phyloP scores from a whole-genome alignment of 2,329 filamentous ascomycete genomes.

The Hypocreales sp. region DNA sequence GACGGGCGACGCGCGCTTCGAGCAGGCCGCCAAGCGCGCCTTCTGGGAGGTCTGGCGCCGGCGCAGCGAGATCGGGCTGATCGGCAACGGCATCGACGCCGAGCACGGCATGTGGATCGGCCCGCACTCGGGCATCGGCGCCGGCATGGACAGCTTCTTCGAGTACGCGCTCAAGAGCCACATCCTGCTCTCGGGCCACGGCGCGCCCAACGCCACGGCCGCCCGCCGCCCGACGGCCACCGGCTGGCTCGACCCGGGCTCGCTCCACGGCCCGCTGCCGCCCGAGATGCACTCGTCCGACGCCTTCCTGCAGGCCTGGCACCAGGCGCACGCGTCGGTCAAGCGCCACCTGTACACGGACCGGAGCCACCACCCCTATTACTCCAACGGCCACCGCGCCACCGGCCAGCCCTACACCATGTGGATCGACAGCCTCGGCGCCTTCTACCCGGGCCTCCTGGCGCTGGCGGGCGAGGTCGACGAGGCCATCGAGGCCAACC shows the following conservation, averaged over 20 bases:
- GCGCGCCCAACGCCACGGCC: constrained; percentile 31
- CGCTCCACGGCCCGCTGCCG: constrained; percentile 42
- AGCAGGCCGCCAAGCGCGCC: constrained; percentile 74
- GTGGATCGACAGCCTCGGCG: constrained; percentile 93
- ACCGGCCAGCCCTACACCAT: constrained; percentile 80
- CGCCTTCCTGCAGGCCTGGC: constrained; percentile 69
- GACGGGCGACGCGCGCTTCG: constrained; percentile 76
- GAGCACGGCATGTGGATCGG: constrained; percentile 84
- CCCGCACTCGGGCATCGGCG: constrained; percentile 83
- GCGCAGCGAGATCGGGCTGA: constrained; percentile 69
- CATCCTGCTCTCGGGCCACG: constrained; percentile 70
- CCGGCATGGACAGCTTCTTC: constrained; percentile 95
- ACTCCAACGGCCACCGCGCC: constrained; percentile 75
- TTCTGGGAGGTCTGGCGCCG: constrained; percentile 97
- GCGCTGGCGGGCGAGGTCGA: constrained; percentile 78
- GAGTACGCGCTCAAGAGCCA: constrained; percentile 95
- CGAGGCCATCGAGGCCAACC: constrained; percentile 77
- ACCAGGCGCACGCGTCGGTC: constrained; percentile 72
- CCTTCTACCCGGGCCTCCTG: constrained; percentile 85
- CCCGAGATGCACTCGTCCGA: constrained; percentile 56
- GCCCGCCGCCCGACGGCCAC: constrained; percentile 23
- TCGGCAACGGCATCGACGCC: constrained; percentile 84
- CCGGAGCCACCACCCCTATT: constrained; percentile 67
- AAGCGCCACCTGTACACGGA: constrained; percentile 83
- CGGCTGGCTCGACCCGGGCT: constrained; percentile 47